Evolutionary conservation across 768 basidiomycete genomes (phyloP), one percentile per base, ranked within the genome.

Genomic region (Leccinum boreale): DNA sequence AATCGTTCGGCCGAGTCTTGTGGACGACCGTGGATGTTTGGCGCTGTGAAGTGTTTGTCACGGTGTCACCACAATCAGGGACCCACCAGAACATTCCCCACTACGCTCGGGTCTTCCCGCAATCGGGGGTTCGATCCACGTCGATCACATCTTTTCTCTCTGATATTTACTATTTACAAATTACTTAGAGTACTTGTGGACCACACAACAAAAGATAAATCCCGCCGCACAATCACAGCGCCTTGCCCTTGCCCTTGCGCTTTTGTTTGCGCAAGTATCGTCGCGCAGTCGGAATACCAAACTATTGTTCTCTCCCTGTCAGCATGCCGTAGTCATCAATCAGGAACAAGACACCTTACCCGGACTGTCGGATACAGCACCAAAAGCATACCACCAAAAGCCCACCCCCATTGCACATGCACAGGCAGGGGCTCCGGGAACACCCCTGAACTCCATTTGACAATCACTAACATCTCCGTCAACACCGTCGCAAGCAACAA

Each of bases 401-500:
- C 68, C 87, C 89, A 90, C 11, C 85, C 85, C 78, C 79, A 79
- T 73, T 81, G 83, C 59, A 93, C 87, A 53, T 65, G 60, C 52
- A 63, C 61, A 14, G 92, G 92, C 14, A 90, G 70, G 23, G 89
- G 85, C 62, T 77, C 81, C 17, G 76, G 70, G 67, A 86, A 93
- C 69, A 84, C 81, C 11, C 86, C 89, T 64, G 83, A 76, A 62
- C 88, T 85, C 91, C 90, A 94, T 76, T 94, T 94, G 63, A 78
- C 73, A 53, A 94, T 92, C 45, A 85, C 87, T 52, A 94, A 77
- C 35, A 92, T 70, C 70, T 94, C 92, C 14, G 92, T 93, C 57
- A 84, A 65, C 60, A 92, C 85, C n/a, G 92, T 94, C 31, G 92
- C 91, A 51, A 92, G 81, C 58, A 94, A 76, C 44, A 94, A 76